Conservation (phyloP, 2,329 filamentous ascomycete genomes). For the Endoconidiophora laricicola region DNA sequence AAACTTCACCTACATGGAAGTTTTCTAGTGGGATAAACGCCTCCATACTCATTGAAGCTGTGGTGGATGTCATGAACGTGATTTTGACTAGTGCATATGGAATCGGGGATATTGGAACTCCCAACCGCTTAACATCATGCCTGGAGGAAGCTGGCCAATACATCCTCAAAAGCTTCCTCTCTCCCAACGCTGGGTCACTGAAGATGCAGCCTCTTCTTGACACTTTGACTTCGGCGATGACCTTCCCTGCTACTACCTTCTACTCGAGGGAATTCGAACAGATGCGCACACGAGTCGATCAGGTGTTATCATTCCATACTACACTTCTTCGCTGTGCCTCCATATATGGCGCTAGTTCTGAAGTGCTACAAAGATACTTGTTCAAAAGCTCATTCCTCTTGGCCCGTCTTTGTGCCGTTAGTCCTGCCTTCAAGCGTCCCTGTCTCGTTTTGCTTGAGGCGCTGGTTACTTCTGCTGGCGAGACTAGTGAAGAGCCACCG, state of each 20-base stretch:
- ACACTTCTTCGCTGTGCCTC: constrained; percentile 55
- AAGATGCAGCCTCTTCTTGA: constrained; percentile 63
- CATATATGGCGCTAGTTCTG: constrained; percentile 43
- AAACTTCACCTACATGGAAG: constrained; percentile 74
- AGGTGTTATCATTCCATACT: constrained; percentile 49
- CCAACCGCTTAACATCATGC: constrained; percentile 35
- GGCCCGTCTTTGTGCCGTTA: constrained; percentile 56
- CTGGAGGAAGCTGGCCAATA: constrained; percentile 60
- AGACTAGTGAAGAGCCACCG: constrained; percentile 54
- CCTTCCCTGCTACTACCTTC: constrained; percentile 41
- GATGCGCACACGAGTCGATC: constrained; percentile 44
- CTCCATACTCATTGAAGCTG: constrained; percentile 47
- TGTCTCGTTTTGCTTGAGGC: constrained; percentile 55
- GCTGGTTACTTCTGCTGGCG: constrained; percentile 47
- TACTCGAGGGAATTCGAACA: constrained; percentile 38
- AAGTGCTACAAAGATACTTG: constrained; percentile 56
- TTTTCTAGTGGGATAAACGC: constrained; percentile 55
- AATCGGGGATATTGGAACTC: constrained; percentile 42
- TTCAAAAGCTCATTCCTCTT: constrained; percentile 68
- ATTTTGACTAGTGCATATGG: constrained; percentile 59
- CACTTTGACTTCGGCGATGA: constrained; percentile 30
- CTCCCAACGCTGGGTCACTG: constrained; percentile 50
- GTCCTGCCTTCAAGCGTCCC: constrained; percentile 47
- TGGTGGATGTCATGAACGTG: constrained; percentile 54
- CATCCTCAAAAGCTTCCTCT: constrained; percentile 60